Evolutionary conservation across 305 asterid species (phyloP).

Genomic region (Solanum chacoense): DNA sequence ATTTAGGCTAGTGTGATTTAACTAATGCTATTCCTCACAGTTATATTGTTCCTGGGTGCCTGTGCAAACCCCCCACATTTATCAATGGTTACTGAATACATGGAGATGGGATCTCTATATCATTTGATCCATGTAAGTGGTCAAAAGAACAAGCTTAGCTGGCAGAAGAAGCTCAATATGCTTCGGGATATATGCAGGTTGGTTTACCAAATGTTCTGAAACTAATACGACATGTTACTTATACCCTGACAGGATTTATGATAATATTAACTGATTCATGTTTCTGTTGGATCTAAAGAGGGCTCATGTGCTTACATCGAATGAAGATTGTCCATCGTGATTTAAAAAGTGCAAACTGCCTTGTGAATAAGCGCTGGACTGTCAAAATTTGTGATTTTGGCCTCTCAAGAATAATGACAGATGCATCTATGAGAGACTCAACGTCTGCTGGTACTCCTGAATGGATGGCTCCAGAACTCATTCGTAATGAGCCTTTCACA

Average conservation of each 20-base stretch:
- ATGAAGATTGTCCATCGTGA: slow-evolving; percentile 97
- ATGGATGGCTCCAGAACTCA: slow-evolving; percentile 99
- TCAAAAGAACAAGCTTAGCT: slow-evolving; percentile 78
- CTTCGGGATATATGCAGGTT: slow-evolving; percentile 99
- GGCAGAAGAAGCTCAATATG: slow-evolving; percentile 88
- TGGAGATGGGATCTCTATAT: slow-evolving; percentile 97
- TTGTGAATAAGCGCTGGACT: slow-evolving; percentile 89
- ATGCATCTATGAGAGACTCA: slow-evolving; percentile 48
- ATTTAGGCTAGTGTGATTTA: background rate
- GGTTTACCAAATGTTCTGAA: background rate
- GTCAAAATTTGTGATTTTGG: slow-evolving; percentile 98
- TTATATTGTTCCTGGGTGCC: slow-evolving; percentile 95
- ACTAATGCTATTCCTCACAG: slow-evolving; percentile 29
- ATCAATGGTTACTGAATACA: slow-evolving; percentile 91
- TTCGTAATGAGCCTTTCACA: slow-evolving; percentile 75
- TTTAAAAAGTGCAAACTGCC: slow-evolving; percentile 93
- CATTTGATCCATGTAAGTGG: slow-evolving; percentile 88
- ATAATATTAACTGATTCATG: background rate
- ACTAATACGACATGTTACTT: background rate
- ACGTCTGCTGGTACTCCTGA: slow-evolving; percentile 97
- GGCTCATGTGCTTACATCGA: slow-evolving; percentile 94
- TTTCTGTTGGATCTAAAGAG: slow-evolving; percentile 34
- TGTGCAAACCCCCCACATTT: slow-evolving; percentile 89
- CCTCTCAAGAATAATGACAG: slow-evolving; percentile 77
- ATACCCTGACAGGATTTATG: background rate